Evolutionary conservation across 139 green algal species (phyloP).

Genomic region (Asterochloris sp.): DNA sequence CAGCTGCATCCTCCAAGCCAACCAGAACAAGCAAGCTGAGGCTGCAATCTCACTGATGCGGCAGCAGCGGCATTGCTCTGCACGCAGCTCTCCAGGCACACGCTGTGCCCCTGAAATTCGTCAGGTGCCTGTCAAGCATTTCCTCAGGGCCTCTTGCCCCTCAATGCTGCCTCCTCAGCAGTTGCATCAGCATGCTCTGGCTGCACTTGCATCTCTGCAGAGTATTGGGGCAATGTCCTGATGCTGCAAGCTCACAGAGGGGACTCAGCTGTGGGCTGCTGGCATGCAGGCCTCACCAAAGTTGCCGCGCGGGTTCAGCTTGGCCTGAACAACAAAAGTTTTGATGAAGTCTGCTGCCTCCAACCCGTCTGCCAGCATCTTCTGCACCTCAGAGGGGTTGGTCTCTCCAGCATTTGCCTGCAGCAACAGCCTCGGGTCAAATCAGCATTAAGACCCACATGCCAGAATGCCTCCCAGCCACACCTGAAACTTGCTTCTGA

Average conservation of each 20-base stretch:
- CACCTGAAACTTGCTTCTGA: constrained; percentile 17
- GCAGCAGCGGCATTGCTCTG: neutral
- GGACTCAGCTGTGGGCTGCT: neutral
- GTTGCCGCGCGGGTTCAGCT: constrained; percentile 31
- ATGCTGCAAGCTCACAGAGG: neutral
- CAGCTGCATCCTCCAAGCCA: neutral
- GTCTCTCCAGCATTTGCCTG: constrained; percentile 1
- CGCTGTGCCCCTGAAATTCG: neutral
- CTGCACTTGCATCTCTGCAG: constrained; percentile 27
- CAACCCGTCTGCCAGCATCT: constrained; percentile 18
- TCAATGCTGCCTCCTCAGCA: constrained; percentile 21
- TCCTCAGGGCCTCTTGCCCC: neutral
- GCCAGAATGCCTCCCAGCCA: neutral
- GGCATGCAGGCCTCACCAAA: constrained; percentile 13
- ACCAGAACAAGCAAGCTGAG: neutral
- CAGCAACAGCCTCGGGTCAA: neutral
- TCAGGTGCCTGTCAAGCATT: neutral
- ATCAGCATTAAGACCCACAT: too few relatives aligned
- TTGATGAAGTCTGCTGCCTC: constrained; percentile 27
- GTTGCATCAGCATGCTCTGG: constrained; percentile 21
- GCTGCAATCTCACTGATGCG: neutral
- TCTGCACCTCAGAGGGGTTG: constrained; percentile 8
- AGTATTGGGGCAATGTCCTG: neutral
- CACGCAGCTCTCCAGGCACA: too few relatives aligned
- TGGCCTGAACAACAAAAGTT: constrained; percentile 26